Evolutionary conservation across 345 rosid genomes (phyloP).

Genomic region (Clausena lansium): DNA sequence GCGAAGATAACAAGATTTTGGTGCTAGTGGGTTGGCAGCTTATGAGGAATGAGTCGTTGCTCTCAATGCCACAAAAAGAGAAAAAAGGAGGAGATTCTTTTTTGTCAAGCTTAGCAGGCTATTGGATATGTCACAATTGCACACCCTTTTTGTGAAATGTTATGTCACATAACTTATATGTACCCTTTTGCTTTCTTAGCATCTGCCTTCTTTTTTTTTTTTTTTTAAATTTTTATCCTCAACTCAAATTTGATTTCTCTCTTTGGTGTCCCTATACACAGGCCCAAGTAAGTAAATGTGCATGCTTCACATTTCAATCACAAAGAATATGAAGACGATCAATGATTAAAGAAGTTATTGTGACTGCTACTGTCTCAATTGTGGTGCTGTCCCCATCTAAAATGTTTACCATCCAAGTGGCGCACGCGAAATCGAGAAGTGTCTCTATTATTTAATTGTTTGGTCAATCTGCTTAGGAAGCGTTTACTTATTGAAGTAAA

Average conservation of each 20-base stretch:
- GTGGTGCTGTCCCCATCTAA: neutral
- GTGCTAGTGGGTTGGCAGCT: conserved; percentile 19
- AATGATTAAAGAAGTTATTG: neutral
- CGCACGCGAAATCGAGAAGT: neutral
- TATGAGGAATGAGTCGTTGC: conserved; percentile 37
- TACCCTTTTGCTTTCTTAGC: neutral
- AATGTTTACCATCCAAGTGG: conserved; percentile 8
- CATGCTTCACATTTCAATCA: neutral
- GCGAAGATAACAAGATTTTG: conserved; percentile 39
- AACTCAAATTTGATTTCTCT: neutral
- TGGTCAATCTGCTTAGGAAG: too few relatives aligned
- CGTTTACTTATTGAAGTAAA: too few relatives aligned
- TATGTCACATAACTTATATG: too few relatives aligned
- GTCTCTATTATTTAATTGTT: neutral
- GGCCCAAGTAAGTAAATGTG: neutral
- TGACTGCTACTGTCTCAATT: neutral
- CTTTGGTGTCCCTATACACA: neutral
- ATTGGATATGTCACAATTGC: conserved; percentile 19
- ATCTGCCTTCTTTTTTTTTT: neutral
- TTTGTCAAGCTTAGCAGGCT: conserved; percentile 36
- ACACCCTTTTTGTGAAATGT: neutral
- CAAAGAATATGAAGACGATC: neutral
- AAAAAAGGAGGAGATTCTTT: conserved; percentile 29
- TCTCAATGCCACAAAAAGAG: conserved; percentile 39
- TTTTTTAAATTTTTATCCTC: neutral